Conservation (phyloP, 176 grass and related monocot genomes). For the Eleusine coracana region DNA sequence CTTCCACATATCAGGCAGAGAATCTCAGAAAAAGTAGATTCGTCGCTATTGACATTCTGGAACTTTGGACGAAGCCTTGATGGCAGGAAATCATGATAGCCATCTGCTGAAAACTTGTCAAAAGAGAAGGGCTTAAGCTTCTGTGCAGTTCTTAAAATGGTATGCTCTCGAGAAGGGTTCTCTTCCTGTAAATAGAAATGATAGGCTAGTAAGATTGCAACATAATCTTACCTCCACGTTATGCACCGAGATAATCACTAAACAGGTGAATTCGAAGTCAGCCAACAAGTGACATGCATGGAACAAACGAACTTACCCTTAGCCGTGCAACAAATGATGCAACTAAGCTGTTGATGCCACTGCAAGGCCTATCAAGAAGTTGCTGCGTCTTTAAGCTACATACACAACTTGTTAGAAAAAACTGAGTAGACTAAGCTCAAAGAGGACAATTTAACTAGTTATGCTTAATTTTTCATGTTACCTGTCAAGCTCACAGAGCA, state of each 20-base stretch:
- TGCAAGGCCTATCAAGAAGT: slow-evolving; percentile 58
- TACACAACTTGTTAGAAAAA: slow-evolving; percentile 40
- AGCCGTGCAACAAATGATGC: slow-evolving; percentile 81
- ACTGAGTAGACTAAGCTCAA: neutral
- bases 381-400: slow-evolving; percentile 76
- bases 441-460: neutral
- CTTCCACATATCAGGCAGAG: slow-evolving; percentile 70
- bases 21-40: slow-evolving; percentile 61
- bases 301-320: slow-evolving; percentile 54
- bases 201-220: neutral
- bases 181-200: slow-evolving; percentile 67
- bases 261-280: neutral
- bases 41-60: slow-evolving; percentile 55
- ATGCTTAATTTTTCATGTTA: slow-evolving; percentile 29
- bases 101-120: slow-evolving; percentile 80
- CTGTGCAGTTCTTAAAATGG: slow-evolving; percentile 90
- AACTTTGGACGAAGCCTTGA: slow-evolving; percentile 84
- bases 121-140: slow-evolving; percentile 92
- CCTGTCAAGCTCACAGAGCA: slow-evolving; percentile 73
- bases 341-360: slow-evolving; percentile 82
- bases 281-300: neutral
- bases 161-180: slow-evolving; percentile 87
- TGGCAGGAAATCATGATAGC: slow-evolving; percentile 78
- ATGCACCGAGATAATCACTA: neutral
- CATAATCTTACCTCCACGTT: neutral